phyloP scores from a whole-genome alignment of 1,284 basidiomycete species.

The Leccinum laetum region DNA sequence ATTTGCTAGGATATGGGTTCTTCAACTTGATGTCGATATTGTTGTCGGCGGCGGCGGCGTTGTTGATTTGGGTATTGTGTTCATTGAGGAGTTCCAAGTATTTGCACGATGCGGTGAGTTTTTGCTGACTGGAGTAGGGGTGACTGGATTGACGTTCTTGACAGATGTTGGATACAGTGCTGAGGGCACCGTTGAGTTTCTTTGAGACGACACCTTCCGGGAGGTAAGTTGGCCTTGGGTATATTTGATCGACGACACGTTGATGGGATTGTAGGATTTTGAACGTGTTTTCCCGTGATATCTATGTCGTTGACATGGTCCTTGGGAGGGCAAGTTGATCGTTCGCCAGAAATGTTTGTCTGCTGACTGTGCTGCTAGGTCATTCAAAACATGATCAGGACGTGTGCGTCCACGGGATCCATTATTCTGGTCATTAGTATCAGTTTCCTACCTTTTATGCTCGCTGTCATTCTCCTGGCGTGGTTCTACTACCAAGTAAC shows the following conservation, averaged over 20 bases:
- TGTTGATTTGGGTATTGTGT: constrained; percentile 81
- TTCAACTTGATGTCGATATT: constrained; percentile 55
- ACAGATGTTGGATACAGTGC: constrained; percentile 76
- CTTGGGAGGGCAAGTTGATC: constrained; percentile 56
- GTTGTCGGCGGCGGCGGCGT: constrained; percentile 52
- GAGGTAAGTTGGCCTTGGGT: constrained; percentile 43
- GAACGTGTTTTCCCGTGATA: constrained; percentile 91
- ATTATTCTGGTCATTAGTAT: constrained; percentile 80
- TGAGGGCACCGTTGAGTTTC: constrained; percentile 84
- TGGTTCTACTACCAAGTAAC: constrained; percentile 81
- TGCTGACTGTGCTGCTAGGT: constrained; percentile 38
- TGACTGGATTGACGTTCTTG: constrained; percentile 3
- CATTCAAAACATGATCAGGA: constrained; percentile 70
- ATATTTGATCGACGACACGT: background rate
- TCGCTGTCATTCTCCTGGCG: constrained; percentile 73
- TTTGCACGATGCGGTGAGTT: constrained; percentile 74
- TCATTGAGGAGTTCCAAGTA: constrained; percentile 72
- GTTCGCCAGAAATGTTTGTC: background rate
- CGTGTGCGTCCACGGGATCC: constrained; percentile 58
- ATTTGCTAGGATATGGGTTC: constrained; percentile 61
- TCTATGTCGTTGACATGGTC: constrained; percentile 88
- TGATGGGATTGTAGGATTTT: constrained; percentile 52
- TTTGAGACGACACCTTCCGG: constrained; percentile 87
- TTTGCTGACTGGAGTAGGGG: background rate
- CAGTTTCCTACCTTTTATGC: constrained; percentile 82